Conservation (phyloP, 2,329 filamentous ascomycete species). For the Aspergillus sp. region DNA sequence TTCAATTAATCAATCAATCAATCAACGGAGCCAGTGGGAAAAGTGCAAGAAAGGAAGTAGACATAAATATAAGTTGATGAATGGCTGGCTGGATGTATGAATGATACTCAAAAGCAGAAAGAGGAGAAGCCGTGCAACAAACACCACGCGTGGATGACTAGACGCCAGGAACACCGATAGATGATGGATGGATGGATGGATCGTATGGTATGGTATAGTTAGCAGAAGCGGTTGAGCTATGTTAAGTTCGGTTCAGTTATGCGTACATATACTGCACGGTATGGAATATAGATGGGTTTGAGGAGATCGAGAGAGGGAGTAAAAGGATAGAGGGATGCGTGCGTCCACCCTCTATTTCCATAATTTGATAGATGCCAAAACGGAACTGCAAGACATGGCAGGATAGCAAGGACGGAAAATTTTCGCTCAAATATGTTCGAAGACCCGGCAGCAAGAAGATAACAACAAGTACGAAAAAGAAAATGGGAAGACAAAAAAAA, state of each 20-base stretch:
- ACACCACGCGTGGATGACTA: background rate
- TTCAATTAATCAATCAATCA: no score
- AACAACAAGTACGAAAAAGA: background rate
- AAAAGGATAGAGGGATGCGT: background rate
- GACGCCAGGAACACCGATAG: background rate
- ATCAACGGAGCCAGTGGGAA: background rate
- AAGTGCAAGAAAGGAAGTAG: background rate
- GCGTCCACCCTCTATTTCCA: background rate
- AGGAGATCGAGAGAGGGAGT: background rate
- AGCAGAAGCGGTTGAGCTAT: background rate
- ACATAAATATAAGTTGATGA: no score
- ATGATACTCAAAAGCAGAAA: no score
- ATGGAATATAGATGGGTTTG: background rate
- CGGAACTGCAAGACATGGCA: background rate
- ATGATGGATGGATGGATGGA: background rate
- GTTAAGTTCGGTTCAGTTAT: no score
- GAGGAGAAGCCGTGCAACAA: no score
- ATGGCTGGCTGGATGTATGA: no score
- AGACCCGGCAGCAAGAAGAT: background rate
- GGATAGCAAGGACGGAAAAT: background rate
- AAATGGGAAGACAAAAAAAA: slow-evolving; percentile 4
- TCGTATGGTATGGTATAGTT: background rate
- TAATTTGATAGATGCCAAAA: background rate
- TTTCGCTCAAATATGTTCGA: background rate
- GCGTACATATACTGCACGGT: background rate